Conservation (phyloP, 805 yeast genomes). For the Alloascoidea africana region DNA sequence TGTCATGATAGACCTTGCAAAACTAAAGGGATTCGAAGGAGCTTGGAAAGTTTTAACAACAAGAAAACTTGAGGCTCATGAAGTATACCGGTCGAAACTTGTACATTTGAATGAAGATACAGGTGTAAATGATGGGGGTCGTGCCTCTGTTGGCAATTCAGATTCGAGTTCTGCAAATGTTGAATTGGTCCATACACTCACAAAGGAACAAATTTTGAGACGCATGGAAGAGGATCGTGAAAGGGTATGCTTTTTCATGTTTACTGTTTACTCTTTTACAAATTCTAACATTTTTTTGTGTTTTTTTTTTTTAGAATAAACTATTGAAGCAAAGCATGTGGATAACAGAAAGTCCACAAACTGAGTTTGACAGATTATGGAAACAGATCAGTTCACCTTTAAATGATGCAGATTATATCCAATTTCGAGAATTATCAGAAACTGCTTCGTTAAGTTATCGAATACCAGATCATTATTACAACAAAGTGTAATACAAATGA, state of each 20-base stretch:
- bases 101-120: too few species aligned
- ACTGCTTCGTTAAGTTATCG: conserved; percentile 38
- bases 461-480: too few species aligned
- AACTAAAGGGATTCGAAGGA: neutral
- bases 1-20: too few species aligned
- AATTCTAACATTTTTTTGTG: neutral
- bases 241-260: conserved; percentile 18
- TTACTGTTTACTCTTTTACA: neutral
- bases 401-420: conserved; percentile 30
- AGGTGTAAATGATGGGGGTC: too few species aligned
- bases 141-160: too few species aligned
- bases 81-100: too few species aligned
- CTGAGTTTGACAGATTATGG: conserved; percentile 37
- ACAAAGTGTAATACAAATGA: too few species aligned
- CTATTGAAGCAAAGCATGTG: conserved; percentile 69
- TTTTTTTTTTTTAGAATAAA: conserved; percentile 31
- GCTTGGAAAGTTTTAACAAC: neutral
- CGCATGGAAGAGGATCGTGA: conserved; percentile 93
- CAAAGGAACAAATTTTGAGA: conserved; percentile 41
- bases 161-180: conserved; percentile 9
- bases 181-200: conserved; percentile 15
- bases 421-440: conserved; percentile 37
- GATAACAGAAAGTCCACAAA: conserved; percentile 40
- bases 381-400: conserved; percentile 16
- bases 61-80: neutral